Evolutionary conservation across 768 basidiomycete genomes (phyloP), one percentile per base, ranked within the genome.

Genomic region (Jaapia argillacea): DNA sequence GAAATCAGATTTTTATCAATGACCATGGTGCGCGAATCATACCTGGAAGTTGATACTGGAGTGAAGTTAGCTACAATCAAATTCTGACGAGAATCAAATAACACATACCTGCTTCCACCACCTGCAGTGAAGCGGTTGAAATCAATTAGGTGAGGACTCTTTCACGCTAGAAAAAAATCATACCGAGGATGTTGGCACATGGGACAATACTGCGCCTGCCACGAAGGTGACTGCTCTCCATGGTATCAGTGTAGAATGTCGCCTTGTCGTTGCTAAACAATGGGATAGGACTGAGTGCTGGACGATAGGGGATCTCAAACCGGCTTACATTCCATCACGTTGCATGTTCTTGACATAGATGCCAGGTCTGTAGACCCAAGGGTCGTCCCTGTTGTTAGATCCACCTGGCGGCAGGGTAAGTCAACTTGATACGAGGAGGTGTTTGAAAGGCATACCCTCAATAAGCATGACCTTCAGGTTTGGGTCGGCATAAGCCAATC

Each of bases 321-420:
- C n/a, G n/a, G n/a, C 77, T 49, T 59, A 81, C 79, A 81, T 63
- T 54, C 79, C 79, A 51, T 81, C 72, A 4, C 64, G 64, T 57
- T 81, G 79, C 81, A 84, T 84, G 58, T 84, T 84, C 58, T 63
- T 73, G 42, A 79, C 77, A 47, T 70, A 81, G 53, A 82, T 80
- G 52, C 80, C 81, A 36, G 79, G 79, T 31, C 78, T 75, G 57
- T 82, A 83, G 40, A 84, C 81, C 80, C 79, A 82, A 36, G 80
- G 81, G 48, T 83, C 81, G 51, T 81, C 79, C 12, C 77, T 67
- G 61, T 82, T 83, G 66, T 81, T 81, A 16, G 76, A 75, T 45
- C 81, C 79, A 43, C 69, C 79, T 80, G 24, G 22, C 36, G 20
- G 21, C 10, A 16, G 16, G n/a, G 27, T n/a, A n/a, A 3, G 40